Evolutionary conservation across 306 rosid genomes (phyloP).

Genomic region (Acmispon strigosus): DNA sequence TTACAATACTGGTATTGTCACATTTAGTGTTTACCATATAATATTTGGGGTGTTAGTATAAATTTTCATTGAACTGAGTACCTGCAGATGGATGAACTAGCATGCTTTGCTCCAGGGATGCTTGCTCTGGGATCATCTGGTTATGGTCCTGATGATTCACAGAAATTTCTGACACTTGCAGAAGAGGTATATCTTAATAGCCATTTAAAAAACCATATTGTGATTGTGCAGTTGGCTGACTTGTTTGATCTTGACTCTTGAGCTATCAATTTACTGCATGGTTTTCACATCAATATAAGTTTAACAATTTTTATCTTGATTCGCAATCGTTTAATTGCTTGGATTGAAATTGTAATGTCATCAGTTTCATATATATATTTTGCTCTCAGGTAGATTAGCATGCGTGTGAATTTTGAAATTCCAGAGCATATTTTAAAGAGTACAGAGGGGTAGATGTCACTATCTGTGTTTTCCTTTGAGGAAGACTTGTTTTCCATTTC

Average conservation of each 20-base stretch:
- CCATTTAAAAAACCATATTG: not conserved
- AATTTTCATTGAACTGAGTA: conserved; percentile 15
- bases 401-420: conserved; percentile 17
- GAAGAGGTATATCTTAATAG: conserved; percentile 66
- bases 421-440: not conserved
- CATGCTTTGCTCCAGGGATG: conserved; percentile 99
- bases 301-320: not conserved
- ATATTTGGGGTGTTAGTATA: not conserved
- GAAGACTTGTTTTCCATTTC: not conserved
- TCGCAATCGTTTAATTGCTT: not conserved
- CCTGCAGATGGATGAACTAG: conserved; percentile 97
- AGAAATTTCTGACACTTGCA: conserved; percentile 70
- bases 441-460: not conserved
- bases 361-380: not conserved
- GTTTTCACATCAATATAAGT: not conserved
- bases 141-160: conserved; percentile 67
- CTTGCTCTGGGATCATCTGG: conserved; percentile 90
- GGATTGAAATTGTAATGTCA: not conserved
- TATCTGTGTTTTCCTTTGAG: not conserved
- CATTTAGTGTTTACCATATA: not conserved
- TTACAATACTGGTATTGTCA: not conserved
- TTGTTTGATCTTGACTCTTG: not conserved
- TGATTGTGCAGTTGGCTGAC: conserved; percentile 6
- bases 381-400: not conserved
- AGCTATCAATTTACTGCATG: not conserved